Base-by-base conservation (phyloP, 352 stramenopile species). In the Globisporangium apiculatum region DNA sequence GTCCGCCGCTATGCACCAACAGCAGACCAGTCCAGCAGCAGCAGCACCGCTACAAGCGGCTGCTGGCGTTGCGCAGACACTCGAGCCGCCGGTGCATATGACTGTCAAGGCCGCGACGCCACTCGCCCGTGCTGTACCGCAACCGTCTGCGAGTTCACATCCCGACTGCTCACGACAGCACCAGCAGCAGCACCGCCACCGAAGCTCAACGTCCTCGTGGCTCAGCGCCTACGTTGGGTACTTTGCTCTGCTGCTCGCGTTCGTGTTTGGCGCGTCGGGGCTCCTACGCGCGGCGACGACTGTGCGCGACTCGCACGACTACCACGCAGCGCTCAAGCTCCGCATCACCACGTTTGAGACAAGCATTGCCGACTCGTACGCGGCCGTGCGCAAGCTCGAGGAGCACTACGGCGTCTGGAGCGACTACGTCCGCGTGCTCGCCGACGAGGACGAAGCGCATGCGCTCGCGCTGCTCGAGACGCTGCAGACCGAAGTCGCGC, bases 321-420 rank as follows among this genome's bases (percentile, higher is more conserved):
- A 89, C 45, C 82, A 91, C 57, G 46, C 79, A 42, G 69, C 78
- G 31, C 52, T 91, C 17, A 66, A 85, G 51, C 43, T 60, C 40
- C 76, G 79, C 14, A 86, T 91, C 43, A 57, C 69, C 11, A 65
- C 65, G 37, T 89, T 89, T 38, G 82, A 88, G 61, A 48, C 60
- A 14, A 86, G 73, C 67, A 86, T 91, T 42, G 67, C 66, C 7
- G 77, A 91, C 52, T 87, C 79, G 5, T 79, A 86, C 62, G 56
- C 72, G n/a, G 75, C 83, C 18, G 70, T 91, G 47, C 59, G 73
- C 0, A 79, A 83, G 51, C 69, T 91, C 17, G 77, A 91, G 45
- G 64, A 86, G 36, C 80, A 88, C 51, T 91, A 87, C 61, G 66
- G 61, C 0, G 61, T 86, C 11, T 91, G 82, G 82, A 87, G 72